Percentiles rank a stretch among this genome's conserved stretches.
Evolutionary conservation across 148 eudicot genomes (phyloP).

Genomic region (Persicaria maculosa): DNA sequence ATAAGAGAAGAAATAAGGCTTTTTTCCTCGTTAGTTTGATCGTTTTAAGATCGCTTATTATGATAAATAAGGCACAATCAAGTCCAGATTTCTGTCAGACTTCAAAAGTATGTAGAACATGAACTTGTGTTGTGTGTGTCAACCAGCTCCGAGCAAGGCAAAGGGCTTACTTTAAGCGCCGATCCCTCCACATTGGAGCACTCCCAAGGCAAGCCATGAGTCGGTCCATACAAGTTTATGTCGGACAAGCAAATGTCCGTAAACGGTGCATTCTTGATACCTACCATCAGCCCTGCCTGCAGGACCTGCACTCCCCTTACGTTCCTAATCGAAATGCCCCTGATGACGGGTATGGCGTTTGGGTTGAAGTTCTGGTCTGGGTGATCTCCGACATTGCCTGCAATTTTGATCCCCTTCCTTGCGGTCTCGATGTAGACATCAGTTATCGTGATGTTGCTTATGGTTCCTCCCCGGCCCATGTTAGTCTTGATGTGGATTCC

Average conservation of each 20-base stretch:
- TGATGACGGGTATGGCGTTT: constrained; percentile 55
- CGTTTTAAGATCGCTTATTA: too few relatives aligned
- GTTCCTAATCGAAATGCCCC: constrained; percentile 45
- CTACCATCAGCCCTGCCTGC: constrained; percentile 64
- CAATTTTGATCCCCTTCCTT: constrained; percentile 69
- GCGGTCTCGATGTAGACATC: constrained; percentile 64
- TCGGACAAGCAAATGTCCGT: constrained; percentile 69
- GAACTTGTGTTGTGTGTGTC: neutral
- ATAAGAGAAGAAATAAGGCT: too few relatives aligned
- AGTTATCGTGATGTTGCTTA: constrained; percentile 57
- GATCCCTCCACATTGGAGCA: constrained; percentile 81
- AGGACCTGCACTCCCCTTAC: constrained; percentile 52
- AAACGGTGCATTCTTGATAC: constrained; percentile 67
- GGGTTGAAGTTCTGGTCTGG: constrained; percentile 65
- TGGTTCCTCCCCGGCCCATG: constrained; percentile 71
- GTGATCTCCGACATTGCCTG: constrained; percentile 87
- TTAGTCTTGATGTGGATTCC: constrained; percentile 87
- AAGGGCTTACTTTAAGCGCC: constrained; percentile 70
- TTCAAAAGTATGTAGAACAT: neutral
- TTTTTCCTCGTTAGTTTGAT: too few relatives aligned
- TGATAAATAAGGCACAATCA: too few relatives aligned
- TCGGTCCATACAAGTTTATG: constrained; percentile 31
- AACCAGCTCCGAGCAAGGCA: constrained; percentile 66
- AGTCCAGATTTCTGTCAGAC: neutral
- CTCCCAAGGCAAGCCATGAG: constrained; percentile 33